Percentiles rank a stretch among this genome's conserved stretches.
These are phyloP conservation scores for Cercophora samala DNA, from an alignment of 495 filamentous ascomycete species.

Conservation along the genomic window DNA sequence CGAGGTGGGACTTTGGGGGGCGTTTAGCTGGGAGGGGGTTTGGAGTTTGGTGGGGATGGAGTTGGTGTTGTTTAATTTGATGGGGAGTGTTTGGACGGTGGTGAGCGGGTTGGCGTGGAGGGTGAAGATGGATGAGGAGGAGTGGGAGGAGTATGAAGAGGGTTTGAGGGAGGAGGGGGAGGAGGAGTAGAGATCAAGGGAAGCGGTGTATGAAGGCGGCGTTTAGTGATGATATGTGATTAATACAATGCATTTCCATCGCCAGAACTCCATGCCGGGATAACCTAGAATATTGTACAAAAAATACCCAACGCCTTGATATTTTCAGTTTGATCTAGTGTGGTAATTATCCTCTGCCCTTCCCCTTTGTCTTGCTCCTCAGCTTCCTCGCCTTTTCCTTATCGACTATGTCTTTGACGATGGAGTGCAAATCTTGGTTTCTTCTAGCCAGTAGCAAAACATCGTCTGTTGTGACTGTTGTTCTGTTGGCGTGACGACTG, in stretches of 20 bases:
- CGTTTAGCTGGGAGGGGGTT: constrained; percentile 19
- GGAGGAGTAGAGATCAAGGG: not conserved
- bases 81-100: constrained; percentile 34
- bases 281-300: not conserved
- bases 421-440: constrained; percentile 76
- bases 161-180: not conserved
- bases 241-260: not conserved
- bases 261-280: not conserved
- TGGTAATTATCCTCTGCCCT: not conserved
- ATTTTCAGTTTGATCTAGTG: not conserved
- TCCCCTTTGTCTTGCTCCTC: constrained; percentile 32
- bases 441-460: constrained; percentile 81
- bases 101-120: constrained; percentile 31
- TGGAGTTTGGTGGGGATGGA: constrained; percentile 40
- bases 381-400: constrained; percentile 47
- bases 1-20: constrained; percentile 20
- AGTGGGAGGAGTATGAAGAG: constrained; percentile 33
- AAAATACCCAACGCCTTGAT: not conserved
- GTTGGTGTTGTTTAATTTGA: constrained; percentile 30
- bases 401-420: constrained; percentile 66
- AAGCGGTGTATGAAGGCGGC: not conserved
- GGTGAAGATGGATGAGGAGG: constrained; percentile 35
- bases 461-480: constrained; percentile 76
- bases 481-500: constrained; percentile 81
- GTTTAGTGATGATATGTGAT: not conserved